Evolutionary conservation across 108 stramenopile species (phyloP).

Genomic region (Skeletonema menzelii): DNA sequence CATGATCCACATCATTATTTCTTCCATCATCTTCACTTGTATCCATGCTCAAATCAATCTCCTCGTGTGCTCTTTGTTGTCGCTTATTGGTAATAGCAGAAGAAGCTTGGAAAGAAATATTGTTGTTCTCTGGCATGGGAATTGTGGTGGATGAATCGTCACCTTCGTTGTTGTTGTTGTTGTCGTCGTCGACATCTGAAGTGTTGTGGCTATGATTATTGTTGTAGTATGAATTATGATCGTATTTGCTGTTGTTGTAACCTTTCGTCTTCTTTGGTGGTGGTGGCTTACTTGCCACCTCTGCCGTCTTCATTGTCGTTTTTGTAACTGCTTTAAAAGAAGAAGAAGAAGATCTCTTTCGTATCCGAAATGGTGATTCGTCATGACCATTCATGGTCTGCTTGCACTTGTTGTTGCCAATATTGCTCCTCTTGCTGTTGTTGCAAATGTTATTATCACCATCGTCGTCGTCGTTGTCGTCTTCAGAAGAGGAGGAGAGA

Average conservation of each 20-base stretch:
- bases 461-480: background rate
- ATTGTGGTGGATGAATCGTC: background rate
- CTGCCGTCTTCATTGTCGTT: background rate
- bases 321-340: too few relatives aligned
- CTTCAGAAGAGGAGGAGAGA: conserved; percentile 14
- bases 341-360: background rate
- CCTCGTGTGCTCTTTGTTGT: background rate
- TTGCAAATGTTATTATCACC: background rate
- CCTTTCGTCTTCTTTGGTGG: background rate
- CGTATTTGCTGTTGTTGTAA: background rate
- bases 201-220: background rate
- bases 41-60: background rate
- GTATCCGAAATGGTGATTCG: background rate
- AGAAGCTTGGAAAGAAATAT: background rate
- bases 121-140: background rate
- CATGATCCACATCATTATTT: conserved; percentile 6
- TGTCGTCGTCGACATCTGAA: too few relatives aligned
- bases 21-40: background rate
- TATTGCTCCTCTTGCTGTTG: background rate
- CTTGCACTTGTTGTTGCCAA: background rate
- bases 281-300: background rate
- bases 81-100: background rate
- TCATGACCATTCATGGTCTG: background rate
- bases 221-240: background rate
- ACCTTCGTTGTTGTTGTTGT: background rate